These are phyloP conservation scores for Phytophthora meadii DNA, from an alignment of 352 stramenopile species.

Conservation along the genomic window DNA sequence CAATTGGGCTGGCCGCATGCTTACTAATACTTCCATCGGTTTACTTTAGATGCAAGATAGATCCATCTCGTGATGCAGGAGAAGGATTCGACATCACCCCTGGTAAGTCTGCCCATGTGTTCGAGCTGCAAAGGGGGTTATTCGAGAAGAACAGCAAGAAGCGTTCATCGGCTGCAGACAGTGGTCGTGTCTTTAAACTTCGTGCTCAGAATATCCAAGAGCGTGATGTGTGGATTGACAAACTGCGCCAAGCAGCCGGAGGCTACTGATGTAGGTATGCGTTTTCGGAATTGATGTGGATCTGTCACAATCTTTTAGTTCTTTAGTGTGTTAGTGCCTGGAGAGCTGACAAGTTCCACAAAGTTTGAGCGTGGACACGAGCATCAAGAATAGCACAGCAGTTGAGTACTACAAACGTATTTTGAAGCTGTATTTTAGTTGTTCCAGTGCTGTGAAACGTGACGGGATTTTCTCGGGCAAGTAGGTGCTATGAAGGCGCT, in stretches of 20 bases:
- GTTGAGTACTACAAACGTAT: background rate
- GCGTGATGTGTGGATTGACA: constrained; percentile 83
- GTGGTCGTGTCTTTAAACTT: constrained; percentile 81
- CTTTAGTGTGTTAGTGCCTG: no score
- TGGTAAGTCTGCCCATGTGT: constrained; percentile 70
- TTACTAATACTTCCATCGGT: background rate
- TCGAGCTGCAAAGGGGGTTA: constrained; percentile 74
- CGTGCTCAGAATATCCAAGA: constrained; percentile 86
- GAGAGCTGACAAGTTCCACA: no score
- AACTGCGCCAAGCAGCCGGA: constrained; percentile 63
- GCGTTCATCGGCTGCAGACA: constrained; percentile 71
- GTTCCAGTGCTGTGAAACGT: constrained; percentile 1
- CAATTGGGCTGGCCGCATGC: background rate
- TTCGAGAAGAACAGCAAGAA: constrained; percentile 88
- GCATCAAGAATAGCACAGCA: constrained; percentile 26
- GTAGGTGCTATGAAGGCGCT: constrained; percentile 45
- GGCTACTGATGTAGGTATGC: constrained; percentile 35
- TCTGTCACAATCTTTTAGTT: constrained; percentile 9
- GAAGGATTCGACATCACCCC: constrained; percentile 89
- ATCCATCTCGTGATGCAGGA: constrained; percentile 74
- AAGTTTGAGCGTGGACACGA: no score
- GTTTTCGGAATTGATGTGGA: constrained; percentile 9
- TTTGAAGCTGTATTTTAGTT: no score
- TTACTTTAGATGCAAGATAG: constrained; percentile 64
- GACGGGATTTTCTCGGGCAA: background rate